phyloP scores from a whole-genome alignment of 495 filamentous ascomycete genomes.

The Penicillium ucsense region DNA sequence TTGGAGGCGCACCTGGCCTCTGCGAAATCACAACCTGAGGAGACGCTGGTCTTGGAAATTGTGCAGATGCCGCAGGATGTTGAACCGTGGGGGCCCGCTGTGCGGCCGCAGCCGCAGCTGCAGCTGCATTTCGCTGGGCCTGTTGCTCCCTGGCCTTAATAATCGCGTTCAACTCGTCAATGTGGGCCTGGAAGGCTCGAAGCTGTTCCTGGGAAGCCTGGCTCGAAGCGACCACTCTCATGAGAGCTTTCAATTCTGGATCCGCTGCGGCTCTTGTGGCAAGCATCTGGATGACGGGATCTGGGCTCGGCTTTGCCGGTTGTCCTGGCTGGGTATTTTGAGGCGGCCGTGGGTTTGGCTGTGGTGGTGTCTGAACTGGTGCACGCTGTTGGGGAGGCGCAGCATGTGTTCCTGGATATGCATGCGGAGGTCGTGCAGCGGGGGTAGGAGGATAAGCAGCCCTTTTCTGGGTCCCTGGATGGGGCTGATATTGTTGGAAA shows the following conservation, averaged over 20 bases:
- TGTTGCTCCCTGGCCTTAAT: slow-evolving; percentile 39
- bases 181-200: slow-evolving; percentile 81
- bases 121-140: slow-evolving; percentile 19
- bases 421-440: slow-evolving; percentile 15
- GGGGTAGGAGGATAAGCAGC: slow-evolving; percentile 21
- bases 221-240: slow-evolving; percentile 88
- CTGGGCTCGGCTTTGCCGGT: slow-evolving; percentile 49
- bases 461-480: slow-evolving; percentile 34
- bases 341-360: slow-evolving; percentile 23
- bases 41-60: slow-evolving; percentile 14
- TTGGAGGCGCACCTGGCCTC: slow-evolving; percentile 18
- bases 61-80: slow-evolving; percentile 1
- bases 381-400: slow-evolving; percentile 24
- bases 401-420: slow-evolving; percentile 21
- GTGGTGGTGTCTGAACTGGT: slow-evolving; percentile 16
- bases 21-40: slow-evolving; percentile 18
- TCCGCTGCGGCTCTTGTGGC: slow-evolving; percentile 81
- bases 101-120: background rate
- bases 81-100: too few relatives aligned
- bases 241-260: slow-evolving; percentile 82
- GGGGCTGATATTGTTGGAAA: slow-evolving; percentile 39
- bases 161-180: slow-evolving; percentile 73
- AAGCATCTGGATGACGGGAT: slow-evolving; percentile 92
- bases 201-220: slow-evolving; percentile 73
- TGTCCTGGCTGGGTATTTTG: slow-evolving; percentile 26